Evolutionary conservation across 2,329 filamentous ascomycete genomes (phyloP), one percentile per base, ranked within the genome.

Genomic region (Eutypella sp.): DNA sequence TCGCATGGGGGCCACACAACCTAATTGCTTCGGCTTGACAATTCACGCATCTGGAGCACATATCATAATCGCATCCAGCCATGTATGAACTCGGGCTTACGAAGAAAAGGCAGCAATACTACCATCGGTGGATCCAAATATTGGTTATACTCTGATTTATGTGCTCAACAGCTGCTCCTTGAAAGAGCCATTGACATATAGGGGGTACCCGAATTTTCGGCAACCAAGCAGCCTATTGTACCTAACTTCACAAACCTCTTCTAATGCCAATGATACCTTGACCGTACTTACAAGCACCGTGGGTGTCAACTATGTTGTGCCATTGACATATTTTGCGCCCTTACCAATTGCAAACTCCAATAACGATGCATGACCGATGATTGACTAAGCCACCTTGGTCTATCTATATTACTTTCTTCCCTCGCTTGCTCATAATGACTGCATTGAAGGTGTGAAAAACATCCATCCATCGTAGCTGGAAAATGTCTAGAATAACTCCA

Each of bases 211-310:
- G 52, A 57, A 50, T 47, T 49, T 47, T 49, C 9, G 51, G 51
- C 50, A 50, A 53, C 48, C 37, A 49, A 48, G 56, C 53, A 49
- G 50, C 56, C 57, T 55, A 51, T 45, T 48, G 45, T 44, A 54
- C n/a, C n/a, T n/a, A n/a, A n/a, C 57, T 56, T 59, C 11, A 19
- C 11, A 9, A 33, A 15, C 29, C 16, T 50, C 55, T 50, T 56
- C 50, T 61, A 60, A 61, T 61, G 48, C 45, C 56, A 61, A 57
- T 48, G 36, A 46, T 45, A 52, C 36, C 52, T 49, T 40, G 40
- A 55, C 20, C 39, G 13, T 33, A 33, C 29, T 33, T 33, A n/a
- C n/a, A n/a, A 42, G 36, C 36, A 39, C 18, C 25, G 13, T 18
- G 19, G 13, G 3, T 7, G 18, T 6, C 37, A 23, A 40, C 37